phyloP scores from a whole-genome alignment of 139 green algal genomes.

The Ettlia oleoabundans region DNA sequence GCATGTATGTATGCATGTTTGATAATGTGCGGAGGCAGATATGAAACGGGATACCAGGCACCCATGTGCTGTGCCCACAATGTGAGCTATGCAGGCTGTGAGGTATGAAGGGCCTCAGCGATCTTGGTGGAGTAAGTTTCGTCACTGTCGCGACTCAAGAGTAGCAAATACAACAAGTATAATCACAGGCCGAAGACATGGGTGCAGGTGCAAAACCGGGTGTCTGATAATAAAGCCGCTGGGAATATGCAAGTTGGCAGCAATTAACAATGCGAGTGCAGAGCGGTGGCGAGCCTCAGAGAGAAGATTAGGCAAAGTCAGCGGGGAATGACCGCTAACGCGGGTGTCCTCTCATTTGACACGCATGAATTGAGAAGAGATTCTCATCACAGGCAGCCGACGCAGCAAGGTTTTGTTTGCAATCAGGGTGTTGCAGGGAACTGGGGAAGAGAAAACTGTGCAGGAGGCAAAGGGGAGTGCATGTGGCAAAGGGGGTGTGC shows the following conservation, averaged over 20 bases:
- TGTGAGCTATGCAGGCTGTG: too few species aligned
- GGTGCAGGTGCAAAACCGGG: too few species aligned
- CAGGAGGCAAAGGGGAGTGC: too few species aligned
- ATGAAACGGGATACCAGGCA: too few species aligned
- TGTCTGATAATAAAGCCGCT: too few species aligned
- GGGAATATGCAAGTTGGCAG: too few species aligned
- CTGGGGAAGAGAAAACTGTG: too few species aligned
- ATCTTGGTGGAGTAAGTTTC: constrained; percentile 51
- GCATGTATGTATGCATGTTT: too few species aligned
- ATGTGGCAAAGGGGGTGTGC: too few species aligned
- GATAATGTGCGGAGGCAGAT: too few species aligned
- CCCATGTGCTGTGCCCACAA: too few species aligned
- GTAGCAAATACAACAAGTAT: constrained; percentile 51
- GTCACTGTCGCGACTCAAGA: constrained; percentile 43
- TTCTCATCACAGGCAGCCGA: constrained; percentile 47
- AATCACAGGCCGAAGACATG: constrained; percentile 8
- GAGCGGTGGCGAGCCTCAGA: constrained; percentile 37
- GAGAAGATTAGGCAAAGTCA: constrained; percentile 53
- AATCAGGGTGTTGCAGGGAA: neutral
- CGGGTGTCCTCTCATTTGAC: constrained; percentile 48
- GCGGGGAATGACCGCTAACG: neutral
- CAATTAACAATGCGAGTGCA: neutral
- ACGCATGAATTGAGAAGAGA: constrained; percentile 56
- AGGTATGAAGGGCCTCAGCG: constrained; percentile 28
- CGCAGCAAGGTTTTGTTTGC: neutral